phyloP scores from a whole-genome alignment of 1,284 basidiomycete species.

The Ceratobasidium theobromae region DNA sequence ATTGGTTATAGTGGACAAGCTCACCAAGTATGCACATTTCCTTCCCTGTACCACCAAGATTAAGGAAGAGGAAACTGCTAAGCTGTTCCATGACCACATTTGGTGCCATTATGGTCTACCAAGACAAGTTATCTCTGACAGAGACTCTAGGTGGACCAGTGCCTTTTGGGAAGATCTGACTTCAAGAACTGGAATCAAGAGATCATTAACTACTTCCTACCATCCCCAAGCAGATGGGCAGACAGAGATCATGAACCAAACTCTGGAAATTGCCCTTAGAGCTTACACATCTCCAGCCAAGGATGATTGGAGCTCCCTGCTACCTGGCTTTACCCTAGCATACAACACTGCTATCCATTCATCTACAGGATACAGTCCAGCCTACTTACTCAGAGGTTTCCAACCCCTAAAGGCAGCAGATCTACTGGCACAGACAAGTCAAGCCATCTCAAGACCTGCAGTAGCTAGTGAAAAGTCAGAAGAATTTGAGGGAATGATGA shows the following conservation, averaged over 20 bases:
- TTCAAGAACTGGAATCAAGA: conserved; percentile 33
- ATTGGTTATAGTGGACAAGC: conserved; percentile 45
- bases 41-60: conserved; percentile 41
- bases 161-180: conserved; percentile 40
- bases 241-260: conserved; percentile 41
- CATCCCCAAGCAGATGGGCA: conserved; percentile 46
- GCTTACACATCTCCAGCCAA: conserved; percentile 33
- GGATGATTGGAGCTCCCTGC: conserved; percentile 38
- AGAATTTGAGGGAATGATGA: conserved; percentile 26
- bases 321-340: conserved; percentile 39
- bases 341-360: conserved; percentile 39
- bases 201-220: conserved; percentile 40
- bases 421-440: neutral
- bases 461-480: conserved; percentile 27
- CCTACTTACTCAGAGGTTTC: conserved; percentile 38
- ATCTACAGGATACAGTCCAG: conserved; percentile 37
- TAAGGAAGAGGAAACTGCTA: conserved; percentile 28
- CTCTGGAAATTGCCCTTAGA: conserved; percentile 36
- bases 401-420: conserved; percentile 32
- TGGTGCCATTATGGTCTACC: conserved; percentile 39
- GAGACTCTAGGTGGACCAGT: conserved; percentile 40
- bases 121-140: conserved; percentile 39
- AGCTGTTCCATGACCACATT: conserved; percentile 37
- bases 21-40: conserved; percentile 47
- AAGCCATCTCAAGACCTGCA: conserved; percentile 7